Evolutionary conservation across 1,284 basidiomycete species (phyloP), one percentile per base, ranked within the genome.

Genomic region (Heterobasidion occidentale): DNA sequence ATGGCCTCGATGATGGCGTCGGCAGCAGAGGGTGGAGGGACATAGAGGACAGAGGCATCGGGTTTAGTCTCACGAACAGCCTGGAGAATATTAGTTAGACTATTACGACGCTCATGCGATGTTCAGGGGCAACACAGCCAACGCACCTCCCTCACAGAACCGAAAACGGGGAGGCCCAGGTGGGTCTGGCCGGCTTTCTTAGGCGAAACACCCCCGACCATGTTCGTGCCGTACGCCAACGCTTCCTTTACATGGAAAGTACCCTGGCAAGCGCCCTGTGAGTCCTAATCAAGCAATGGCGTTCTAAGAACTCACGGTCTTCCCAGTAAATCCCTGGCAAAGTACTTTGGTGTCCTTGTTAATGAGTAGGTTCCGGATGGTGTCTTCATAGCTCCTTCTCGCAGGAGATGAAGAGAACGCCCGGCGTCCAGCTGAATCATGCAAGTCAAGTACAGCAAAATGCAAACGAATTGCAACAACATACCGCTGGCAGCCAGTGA

Each of bases 181-280:
- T 99, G 97, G 14, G 84, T 92, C 73, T 92, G 88, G 38, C 97
- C 97, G 54, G 95, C 97, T 75, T 98, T 99, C 78, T 92, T 97
- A 53, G 96, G 97, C 44, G 93, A 95, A 56, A 97, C 94, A 68
- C 97, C 97, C 58, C 96, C 97, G 59, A 99, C 93, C 86, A 99
- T 94, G 59, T 90, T 91, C 59, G 97, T 99, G 36, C 95, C 95
- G 71, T 94, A 99, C 53, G 86, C 92, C 62, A 99, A 75, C 51
- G 97, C 94, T 74, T 98, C 94, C 70, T 84, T 89, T 62, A 87
- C 86, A 80, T 99, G 97, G 84, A 99, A 99, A 64, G 96, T 98
- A 65, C 88, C 96, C 94, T 98, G 63, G 38, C 38, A 42, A 42
- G 38, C n/a, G 38, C 38, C 11, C 38, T 12, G 38, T n/a, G 4